A percentile compares a stretch with the other conserved stretches of the same genome.
These are phyloP conservation scores for Lippia alba DNA, from an alignment of 305 asterid species.

Conservation along the genomic window DNA sequence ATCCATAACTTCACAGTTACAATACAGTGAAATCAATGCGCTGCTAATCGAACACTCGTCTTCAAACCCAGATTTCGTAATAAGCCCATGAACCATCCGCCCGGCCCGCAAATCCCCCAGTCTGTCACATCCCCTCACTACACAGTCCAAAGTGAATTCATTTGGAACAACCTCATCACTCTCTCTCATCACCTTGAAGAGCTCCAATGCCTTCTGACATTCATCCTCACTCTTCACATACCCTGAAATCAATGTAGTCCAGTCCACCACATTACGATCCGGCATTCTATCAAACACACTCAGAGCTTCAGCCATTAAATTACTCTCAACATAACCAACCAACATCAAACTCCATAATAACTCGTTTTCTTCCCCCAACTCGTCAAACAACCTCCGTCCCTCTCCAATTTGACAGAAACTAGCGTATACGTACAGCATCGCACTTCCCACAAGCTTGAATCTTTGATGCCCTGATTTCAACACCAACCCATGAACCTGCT, in stretches of 20 bases:
- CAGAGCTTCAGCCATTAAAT: constrained; percentile 60
- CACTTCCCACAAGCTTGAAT: constrained; percentile 67
- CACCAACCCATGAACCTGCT: constrained; percentile 63
- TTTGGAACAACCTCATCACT: constrained; percentile 60
- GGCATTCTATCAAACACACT: constrained; percentile 68
- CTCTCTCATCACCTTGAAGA: constrained; percentile 63
- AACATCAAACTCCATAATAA: constrained; percentile 82
- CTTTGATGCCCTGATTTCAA: constrained; percentile 58
- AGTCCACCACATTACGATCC: constrained; percentile 65
- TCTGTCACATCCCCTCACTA: constrained; percentile 67
- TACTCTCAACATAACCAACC: constrained; percentile 59
- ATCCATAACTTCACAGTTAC: constrained; percentile 47
- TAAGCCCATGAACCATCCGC: constrained; percentile 63
- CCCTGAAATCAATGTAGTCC: constrained; percentile 87
- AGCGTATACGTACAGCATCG: constrained; percentile 58
- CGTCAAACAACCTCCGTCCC: constrained; percentile 62
- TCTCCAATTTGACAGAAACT: constrained; percentile 48
- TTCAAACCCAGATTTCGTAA: constrained; percentile 65
- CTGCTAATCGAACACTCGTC: constrained; percentile 50
- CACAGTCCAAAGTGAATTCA: constrained; percentile 81
- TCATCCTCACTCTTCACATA: constrained; percentile 63
- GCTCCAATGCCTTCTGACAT: constrained; percentile 61
- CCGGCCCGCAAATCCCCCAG: constrained; percentile 52
- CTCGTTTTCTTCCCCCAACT: constrained; percentile 53
- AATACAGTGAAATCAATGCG: constrained; percentile 66